A percentile compares a stretch with the other conserved stretches of the same genome.
Evolutionary conservation across 495 filamentous ascomycete species (phyloP).

Genomic region (Schizothecium vesticola): DNA sequence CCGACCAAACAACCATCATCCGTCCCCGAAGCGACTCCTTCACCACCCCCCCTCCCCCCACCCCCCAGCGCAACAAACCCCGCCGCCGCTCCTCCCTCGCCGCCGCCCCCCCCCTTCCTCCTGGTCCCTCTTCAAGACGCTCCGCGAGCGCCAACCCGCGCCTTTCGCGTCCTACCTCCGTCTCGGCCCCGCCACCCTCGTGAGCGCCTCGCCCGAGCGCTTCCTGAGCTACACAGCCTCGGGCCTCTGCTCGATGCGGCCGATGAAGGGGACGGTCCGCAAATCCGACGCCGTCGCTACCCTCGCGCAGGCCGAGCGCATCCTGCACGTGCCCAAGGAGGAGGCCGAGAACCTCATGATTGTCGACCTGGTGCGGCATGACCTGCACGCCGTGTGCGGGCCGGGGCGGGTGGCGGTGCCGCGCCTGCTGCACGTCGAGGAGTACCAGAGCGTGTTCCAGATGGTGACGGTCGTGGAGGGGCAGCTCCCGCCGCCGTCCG

Average conservation of each 20-base stretch:
- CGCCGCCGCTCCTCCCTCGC: constrained; percentile 16
- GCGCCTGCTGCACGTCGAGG: constrained; percentile 78
- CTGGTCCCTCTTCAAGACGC: constrained; percentile 68
- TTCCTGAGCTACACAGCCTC: constrained; percentile 69
- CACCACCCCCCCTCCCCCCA: constrained; percentile 62
- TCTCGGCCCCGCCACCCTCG: constrained; percentile 62
- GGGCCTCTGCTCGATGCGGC: constrained; percentile 59
- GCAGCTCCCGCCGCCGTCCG: constrained; percentile 38
- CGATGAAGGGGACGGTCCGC: constrained; percentile 93
- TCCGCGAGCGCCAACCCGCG: constrained; percentile 71
- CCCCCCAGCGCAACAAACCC: constrained; percentile 41
- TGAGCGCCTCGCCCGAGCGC: constrained; percentile 86
- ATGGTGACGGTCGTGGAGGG: constrained; percentile 86
- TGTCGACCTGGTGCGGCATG: constrained; percentile 87
- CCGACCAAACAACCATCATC: constrained; percentile 63
- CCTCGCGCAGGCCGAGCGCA: constrained; percentile 57
- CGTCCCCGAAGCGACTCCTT: constrained; percentile 45
- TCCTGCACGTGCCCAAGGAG: constrained; percentile 78
- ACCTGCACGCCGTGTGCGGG: constrained; percentile 76
- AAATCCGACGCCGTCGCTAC: constrained; percentile 57
- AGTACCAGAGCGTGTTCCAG: constrained; percentile 82
- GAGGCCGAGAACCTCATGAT: constrained; percentile 98
- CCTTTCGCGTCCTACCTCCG: constrained; percentile 79
- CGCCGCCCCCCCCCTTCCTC: constrained; percentile 22
- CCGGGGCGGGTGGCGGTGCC: constrained; percentile 59